Percentiles rank a stretch among this genome's conserved stretches.
Evolutionary conservation across 305 asterid species (phyloP).

Genomic region (Stenogyne calaminthoides): DNA sequence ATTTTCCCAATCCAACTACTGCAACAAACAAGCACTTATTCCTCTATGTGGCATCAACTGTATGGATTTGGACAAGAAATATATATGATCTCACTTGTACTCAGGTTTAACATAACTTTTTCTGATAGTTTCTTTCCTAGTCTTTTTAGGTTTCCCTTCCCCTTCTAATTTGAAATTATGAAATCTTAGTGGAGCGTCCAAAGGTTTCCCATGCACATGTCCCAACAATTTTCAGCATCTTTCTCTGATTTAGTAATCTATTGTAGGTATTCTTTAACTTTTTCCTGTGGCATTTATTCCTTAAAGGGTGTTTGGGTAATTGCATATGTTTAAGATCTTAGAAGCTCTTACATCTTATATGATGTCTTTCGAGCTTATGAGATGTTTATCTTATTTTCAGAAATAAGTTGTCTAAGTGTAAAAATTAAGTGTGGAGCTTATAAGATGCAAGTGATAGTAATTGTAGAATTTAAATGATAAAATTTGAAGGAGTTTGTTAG

Average conservation of each 20-base stretch:
- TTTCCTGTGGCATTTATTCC: not conserved
- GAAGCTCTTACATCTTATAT: not conserved
- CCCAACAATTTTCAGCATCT: too few species aligned
- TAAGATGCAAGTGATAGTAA: not conserved
- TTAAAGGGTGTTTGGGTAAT: not conserved
- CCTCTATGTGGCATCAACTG: not conserved
- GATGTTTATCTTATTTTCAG: not conserved
- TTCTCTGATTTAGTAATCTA: not conserved
- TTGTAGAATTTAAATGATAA: not conserved
- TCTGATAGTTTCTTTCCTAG: not conserved
- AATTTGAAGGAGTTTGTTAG: not conserved
- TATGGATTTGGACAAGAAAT: not conserved
- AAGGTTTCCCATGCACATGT: too few species aligned
- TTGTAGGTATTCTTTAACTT: not conserved
- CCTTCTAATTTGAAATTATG: not conserved
- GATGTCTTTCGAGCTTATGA: not conserved
- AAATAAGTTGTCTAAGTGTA: not conserved
- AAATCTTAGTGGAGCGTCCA: too few species aligned
- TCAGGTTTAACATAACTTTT: not conserved
- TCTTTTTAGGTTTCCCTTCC: not conserved
- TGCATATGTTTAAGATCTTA: not conserved
- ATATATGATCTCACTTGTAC: not conserved
- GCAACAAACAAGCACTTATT: not conserved
- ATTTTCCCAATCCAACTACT: not conserved
- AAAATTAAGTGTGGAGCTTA: not conserved